These are phyloP conservation scores for Sporobolomyces phaffii DNA, from an alignment of 768 basidiomycete species.

Conservation along the genomic window DNA sequence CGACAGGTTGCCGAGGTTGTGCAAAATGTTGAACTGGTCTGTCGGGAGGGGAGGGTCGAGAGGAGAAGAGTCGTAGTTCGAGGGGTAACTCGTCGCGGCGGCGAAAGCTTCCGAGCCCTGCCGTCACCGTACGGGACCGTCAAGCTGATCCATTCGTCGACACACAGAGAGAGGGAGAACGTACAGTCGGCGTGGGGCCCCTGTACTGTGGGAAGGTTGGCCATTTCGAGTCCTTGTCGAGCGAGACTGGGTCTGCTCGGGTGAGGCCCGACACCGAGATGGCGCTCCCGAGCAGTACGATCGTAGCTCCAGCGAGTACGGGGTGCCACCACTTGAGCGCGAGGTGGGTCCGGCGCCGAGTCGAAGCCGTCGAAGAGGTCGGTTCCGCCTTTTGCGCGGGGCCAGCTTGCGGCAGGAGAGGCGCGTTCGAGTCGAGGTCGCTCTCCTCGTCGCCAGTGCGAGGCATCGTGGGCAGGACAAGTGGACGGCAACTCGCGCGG, in stretches of 20 bases:
- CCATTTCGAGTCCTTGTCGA: background rate
- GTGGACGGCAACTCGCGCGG: too few relatives aligned
- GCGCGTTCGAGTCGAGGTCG: slow-evolving; percentile 2
- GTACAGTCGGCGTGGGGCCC: slow-evolving; percentile 27
- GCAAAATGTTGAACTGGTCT: slow-evolving; percentile 26
- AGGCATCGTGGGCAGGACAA: background rate
- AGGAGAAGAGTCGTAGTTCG: slow-evolving; percentile 20
- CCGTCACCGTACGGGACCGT: too few relatives aligned
- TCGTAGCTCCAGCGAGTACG: background rate
- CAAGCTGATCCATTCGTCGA: background rate
- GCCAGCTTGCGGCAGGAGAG: background rate
- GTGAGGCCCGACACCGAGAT: background rate
- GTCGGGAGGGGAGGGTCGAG: slow-evolving; percentile 13
- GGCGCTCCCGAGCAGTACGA: background rate
- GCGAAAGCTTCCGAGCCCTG: slow-evolving; percentile 34
- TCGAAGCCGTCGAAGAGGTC: background rate
- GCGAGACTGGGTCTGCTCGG: background rate
- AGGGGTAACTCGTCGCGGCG: slow-evolving; percentile 26
- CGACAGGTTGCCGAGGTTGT: slow-evolving; percentile 31
- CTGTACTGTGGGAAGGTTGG: slow-evolving; percentile 13
- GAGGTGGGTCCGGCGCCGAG: background rate
- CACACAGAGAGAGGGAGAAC: background rate
- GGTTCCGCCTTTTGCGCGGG: background rate
- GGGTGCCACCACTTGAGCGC: slow-evolving; percentile 6
- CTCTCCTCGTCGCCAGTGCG: background rate